Conservation (phyloP, 2,329 filamentous ascomycete genomes). For the Pseudocercospora vitis region DNA sequence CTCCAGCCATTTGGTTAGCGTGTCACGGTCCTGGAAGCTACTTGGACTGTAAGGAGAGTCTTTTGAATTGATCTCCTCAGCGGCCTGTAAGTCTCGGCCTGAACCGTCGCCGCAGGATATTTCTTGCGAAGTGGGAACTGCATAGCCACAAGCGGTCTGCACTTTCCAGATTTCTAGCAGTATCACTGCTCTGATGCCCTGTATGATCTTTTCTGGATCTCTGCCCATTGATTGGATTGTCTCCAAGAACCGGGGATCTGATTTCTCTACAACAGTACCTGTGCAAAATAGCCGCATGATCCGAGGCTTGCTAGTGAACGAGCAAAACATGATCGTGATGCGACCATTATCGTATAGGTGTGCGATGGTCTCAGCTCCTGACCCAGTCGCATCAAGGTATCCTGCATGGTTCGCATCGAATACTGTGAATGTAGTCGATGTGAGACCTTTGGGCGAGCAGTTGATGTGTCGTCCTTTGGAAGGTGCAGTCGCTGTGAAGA, state of each 20-base stretch:
- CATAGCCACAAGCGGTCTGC: slow-evolving; percentile 4
- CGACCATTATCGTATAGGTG: neutral
- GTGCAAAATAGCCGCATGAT: slow-evolving; percentile 66
- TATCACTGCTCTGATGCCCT: slow-evolving; percentile 62
- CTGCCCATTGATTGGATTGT: slow-evolving; percentile 19
- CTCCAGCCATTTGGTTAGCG: neutral
- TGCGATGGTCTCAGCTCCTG: slow-evolving; percentile 66
- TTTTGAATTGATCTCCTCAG: no score
- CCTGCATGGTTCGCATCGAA: slow-evolving; percentile 58
- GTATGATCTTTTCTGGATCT: slow-evolving; percentile 34
- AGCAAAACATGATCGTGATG: slow-evolving; percentile 60
- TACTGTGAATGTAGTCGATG: slow-evolving; percentile 61
- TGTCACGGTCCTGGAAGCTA: neutral
- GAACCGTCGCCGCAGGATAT: neutral
- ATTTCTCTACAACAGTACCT: slow-evolving; percentile 60
- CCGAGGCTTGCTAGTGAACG: slow-evolving; percentile 58
- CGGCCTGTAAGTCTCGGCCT: neutral
- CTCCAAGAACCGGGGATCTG: slow-evolving; percentile 46
- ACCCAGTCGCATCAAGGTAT: slow-evolving; percentile 73
- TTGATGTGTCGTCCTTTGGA: slow-evolving; percentile 68
- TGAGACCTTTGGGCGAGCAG: slow-evolving; percentile 71
- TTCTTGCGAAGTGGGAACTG: neutral
- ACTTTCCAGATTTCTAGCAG: slow-evolving; percentile 61
- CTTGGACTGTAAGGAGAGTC: neutral
- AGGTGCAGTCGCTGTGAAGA: slow-evolving; percentile 73